Conservation (phyloP, 202 grass and related monocot species). For the Bolboschoenoplectus hybrid region DNA sequence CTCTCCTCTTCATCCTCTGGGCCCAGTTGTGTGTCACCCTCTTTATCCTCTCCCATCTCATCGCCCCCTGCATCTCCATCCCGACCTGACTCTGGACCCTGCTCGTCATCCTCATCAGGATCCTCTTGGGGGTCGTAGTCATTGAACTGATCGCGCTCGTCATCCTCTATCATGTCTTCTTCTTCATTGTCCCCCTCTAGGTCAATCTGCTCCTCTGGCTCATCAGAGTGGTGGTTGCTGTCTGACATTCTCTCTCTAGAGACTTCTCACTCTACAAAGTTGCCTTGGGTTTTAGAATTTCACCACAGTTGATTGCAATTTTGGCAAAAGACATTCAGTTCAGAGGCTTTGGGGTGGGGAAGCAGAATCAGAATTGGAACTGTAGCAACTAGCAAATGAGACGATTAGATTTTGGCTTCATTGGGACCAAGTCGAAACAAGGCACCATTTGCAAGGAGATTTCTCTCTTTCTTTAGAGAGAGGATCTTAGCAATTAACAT, state of each 20-base stretch:
- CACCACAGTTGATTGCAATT: constrained; percentile 4
- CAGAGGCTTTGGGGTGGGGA: constrained; percentile 9
- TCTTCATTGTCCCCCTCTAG: constrained; percentile 76
- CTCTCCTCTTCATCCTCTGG: constrained; percentile 71
- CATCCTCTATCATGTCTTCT: constrained; percentile 66
- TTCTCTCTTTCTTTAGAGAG: background rate
- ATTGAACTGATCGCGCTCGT: constrained; percentile 43
- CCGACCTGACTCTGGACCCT: constrained; percentile 17
- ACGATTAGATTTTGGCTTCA: background rate
- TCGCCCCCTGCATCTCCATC: constrained; percentile 28
- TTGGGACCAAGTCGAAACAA: constrained; percentile 6
- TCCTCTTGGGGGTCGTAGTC: constrained; percentile 32
- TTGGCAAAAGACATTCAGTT: constrained; percentile 25
- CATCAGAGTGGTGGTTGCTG: constrained; percentile 50
- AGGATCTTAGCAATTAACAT: background rate
- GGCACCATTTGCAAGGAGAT: background rate
- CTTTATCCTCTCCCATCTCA: constrained; percentile 44
- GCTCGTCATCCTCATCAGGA: constrained; percentile 30
- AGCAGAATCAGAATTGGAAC: constrained; percentile 35
- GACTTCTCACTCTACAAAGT: constrained; percentile 18
- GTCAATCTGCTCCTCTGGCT: constrained; percentile 96
- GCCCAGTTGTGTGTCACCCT: constrained; percentile 31
- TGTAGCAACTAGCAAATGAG: background rate
- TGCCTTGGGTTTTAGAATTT: constrained; percentile 34
- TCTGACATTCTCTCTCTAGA: constrained; percentile 33